phyloP scores from a whole-genome alignment of 2,329 filamentous ascomycete species.

The Penicillium vulpinum region DNA sequence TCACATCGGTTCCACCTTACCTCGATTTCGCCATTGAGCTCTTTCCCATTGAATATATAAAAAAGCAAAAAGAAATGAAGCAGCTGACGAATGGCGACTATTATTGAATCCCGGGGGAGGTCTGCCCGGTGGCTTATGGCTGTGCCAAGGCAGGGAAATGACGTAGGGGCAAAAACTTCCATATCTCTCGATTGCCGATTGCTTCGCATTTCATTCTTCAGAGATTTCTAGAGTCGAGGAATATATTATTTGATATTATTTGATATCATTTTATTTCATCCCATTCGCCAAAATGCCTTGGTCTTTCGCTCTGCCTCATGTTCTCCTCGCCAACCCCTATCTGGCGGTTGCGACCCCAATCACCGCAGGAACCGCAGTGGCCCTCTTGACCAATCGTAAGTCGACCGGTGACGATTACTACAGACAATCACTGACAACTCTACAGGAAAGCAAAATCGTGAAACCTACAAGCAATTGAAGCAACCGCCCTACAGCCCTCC shows the following conservation, averaged over 20 bases:
- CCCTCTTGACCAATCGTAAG: conserved; percentile 35
- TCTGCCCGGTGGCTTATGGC: neutral
- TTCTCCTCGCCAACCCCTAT: conserved; percentile 28
- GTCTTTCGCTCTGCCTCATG: conserved; percentile 34
- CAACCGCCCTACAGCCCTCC: conserved; percentile 58
- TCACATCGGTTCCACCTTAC: neutral
- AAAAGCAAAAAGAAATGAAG: neutral
- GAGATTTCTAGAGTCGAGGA: neutral
- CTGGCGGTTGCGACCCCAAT: conserved; percentile 35
- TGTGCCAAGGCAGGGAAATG: neutral
- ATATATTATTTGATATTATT: neutral
- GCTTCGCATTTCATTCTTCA: neutral
- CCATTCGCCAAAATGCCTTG: conserved; percentile 26
- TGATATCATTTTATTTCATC: neutral
- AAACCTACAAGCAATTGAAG: conserved; percentile 39
- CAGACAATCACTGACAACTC: conserved; percentile 27
- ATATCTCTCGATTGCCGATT: neutral
- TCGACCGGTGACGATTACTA: neutral
- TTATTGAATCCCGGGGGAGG: no score
- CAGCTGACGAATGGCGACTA: neutral
- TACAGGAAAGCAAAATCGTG: conserved; percentile 49
- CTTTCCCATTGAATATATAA: neutral
- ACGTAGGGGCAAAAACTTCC: neutral
- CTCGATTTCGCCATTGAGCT: neutral
- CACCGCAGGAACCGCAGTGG: conserved; percentile 21